A percentile compares a stretch with the other conserved stretches of the same genome.
Evolutionary conservation across 2,329 filamentous ascomycete genomes (phyloP).

Genomic region (Talaromyces rugulosus): DNA sequence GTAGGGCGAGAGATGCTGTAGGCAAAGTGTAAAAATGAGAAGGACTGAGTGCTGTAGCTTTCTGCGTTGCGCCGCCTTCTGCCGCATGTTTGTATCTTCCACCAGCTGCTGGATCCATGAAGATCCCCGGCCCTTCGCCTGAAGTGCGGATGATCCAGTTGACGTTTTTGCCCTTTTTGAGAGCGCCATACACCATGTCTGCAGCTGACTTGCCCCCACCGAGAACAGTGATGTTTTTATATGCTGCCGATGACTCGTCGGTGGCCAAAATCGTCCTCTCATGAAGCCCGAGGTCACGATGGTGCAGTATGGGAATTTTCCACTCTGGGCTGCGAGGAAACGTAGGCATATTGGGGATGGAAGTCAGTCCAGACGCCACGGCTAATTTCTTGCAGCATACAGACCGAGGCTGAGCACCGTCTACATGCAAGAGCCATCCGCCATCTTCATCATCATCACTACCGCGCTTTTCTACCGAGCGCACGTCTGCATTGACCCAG

Average conservation of each 20-base stretch:
- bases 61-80: slow-evolving; percentile 5
- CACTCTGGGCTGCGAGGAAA: slow-evolving; percentile 2
- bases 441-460: not conserved
- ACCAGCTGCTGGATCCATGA: slow-evolving; percentile 4
- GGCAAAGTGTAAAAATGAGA: slow-evolving; percentile 5
- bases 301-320: slow-evolving; percentile 5
- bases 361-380: slow-evolving; percentile 5
- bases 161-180: slow-evolving; percentile 2
- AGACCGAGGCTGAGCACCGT: not conserved
- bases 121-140: slow-evolving; percentile 6
- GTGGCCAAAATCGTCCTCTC: not conserved
- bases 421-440: not conserved
- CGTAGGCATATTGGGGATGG: slow-evolving; percentile 4
- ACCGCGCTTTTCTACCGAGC: slow-evolving; percentile 5
- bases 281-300: slow-evolving; percentile 2
- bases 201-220: slow-evolving; percentile 5
- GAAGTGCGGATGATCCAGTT: slow-evolving; percentile 8
- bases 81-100: slow-evolving; percentile 8
- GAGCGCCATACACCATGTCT: slow-evolving; percentile 6
- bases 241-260: not conserved
- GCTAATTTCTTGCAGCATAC: slow-evolving; percentile 1
- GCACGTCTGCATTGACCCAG: not conserved
- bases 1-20: not conserved
- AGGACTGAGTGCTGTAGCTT: slow-evolving; percentile 2
- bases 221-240: slow-evolving; percentile 6